Evolutionary conservation across 352 stramenopile species (phyloP).

Genomic region (Halophytophthora batemanensis): DNA sequence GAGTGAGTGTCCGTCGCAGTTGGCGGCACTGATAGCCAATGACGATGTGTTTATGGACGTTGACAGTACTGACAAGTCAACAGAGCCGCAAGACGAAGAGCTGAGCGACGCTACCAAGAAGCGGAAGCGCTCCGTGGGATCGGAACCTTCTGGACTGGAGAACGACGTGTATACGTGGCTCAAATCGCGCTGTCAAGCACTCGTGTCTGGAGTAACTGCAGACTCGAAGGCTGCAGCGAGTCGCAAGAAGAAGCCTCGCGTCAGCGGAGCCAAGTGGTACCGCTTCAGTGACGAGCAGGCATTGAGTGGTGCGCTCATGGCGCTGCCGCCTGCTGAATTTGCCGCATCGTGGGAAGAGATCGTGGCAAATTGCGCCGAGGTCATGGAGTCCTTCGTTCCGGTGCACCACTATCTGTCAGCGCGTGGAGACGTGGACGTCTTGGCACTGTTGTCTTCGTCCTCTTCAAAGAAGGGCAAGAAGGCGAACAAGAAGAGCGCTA

Average conservation of each 20-base stretch:
- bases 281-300: slow-evolving; percentile 16
- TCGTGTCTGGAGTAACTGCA: slow-evolving; percentile 11
- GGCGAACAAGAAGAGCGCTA: slow-evolving; percentile 3
- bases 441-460: slow-evolving; percentile 16
- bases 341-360: slow-evolving; percentile 33
- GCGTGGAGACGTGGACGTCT: slow-evolving; percentile 41
- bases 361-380: slow-evolving; percentile 25
- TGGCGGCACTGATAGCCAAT: slow-evolving; percentile 40
- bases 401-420: slow-evolving; percentile 54
- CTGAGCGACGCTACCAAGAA: slow-evolving; percentile 21
- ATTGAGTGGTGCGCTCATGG: slow-evolving; percentile 23
- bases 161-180: slow-evolving; percentile 41
- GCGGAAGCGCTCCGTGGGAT: slow-evolving; percentile 14
- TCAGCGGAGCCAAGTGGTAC: slow-evolving; percentile 21
- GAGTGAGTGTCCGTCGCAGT: slow-evolving; percentile 28
- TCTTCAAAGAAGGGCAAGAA: slow-evolving; percentile 25
- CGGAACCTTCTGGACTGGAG: slow-evolving; percentile 1
- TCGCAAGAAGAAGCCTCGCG: slow-evolving; percentile 19
- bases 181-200: slow-evolving; percentile 24
- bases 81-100: slow-evolving; percentile 5
- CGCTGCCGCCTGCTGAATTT: slow-evolving; percentile 24
- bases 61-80: slow-evolving; percentile 1
- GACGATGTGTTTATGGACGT: slow-evolving; percentile 12
- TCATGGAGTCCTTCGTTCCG: slow-evolving; percentile 28
- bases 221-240: not conserved